Conservation (phyloP, 2,329 filamentous ascomycete species). For the Trichoderma arundinaceum region DNA sequence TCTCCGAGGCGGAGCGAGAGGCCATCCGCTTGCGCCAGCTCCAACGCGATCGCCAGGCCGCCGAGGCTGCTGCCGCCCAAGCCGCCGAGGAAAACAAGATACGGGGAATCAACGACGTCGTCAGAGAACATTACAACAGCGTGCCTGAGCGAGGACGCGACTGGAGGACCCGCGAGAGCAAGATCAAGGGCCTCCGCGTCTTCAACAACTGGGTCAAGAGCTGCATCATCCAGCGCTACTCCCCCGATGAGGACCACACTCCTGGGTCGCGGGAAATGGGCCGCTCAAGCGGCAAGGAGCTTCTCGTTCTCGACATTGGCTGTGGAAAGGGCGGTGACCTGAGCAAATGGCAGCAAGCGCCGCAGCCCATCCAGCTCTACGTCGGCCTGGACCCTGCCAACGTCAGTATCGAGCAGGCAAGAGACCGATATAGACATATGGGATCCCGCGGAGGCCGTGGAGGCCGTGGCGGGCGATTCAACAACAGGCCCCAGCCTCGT, state of each 20-base stretch:
- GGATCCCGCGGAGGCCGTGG: conserved; percentile 61
- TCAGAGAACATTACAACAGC: conserved; percentile 92
- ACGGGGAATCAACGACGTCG: conserved; percentile 76
- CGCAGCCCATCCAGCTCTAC: conserved; percentile 89
- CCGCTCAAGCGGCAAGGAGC: conserved; percentile 59
- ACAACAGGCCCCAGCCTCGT: conserved; percentile 55
- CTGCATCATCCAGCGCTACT: conserved; percentile 95
- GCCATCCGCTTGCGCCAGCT: conserved; percentile 68
- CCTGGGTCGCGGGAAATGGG: conserved; percentile 63
- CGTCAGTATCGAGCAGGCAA: conserved; percentile 87
- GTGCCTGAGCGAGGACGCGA: conserved; percentile 92
- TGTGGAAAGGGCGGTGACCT: conserved; percentile 97
- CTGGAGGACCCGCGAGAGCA: conserved; percentile 91
- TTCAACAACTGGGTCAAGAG: conserved; percentile 99
- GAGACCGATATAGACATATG: conserved; percentile 81
- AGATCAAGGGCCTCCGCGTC: conserved; percentile 90
- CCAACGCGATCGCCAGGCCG: conserved; percentile 58
- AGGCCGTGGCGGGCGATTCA: conserved; percentile 56
- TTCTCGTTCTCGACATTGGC: conserved; percentile 89
- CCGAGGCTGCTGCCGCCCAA: conserved; percentile 43
- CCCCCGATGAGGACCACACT: conserved; percentile 75
- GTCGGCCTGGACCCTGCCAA: conserved; percentile 94
- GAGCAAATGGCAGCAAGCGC: conserved; percentile 93
- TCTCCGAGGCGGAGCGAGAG: conserved; percentile 70
- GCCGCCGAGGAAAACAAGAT: conserved; percentile 49